These are phyloP conservation scores for Neurospora discreta DNA, from an alignment of 495 filamentous ascomycete genomes.

Conservation along the genomic window DNA sequence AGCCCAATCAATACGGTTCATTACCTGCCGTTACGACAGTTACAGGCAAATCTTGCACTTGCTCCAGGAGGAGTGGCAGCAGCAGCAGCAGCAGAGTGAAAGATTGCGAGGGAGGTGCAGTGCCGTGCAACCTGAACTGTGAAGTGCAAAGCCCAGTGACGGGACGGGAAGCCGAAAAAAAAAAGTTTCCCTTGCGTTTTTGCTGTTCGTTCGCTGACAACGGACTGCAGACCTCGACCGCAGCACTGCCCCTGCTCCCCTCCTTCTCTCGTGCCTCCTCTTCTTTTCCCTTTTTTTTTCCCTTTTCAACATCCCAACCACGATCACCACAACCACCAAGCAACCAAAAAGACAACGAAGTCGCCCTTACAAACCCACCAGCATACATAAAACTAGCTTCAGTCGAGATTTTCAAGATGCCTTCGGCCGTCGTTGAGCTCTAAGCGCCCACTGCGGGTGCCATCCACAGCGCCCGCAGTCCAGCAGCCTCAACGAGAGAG, in stretches of 20 bases:
- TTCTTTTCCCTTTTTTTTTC: conserved; percentile 12
- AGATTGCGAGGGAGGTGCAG: not conserved
- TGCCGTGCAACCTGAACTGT: not conserved
- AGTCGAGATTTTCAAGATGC: conserved; percentile 69
- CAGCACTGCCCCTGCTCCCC: conserved; percentile 6
- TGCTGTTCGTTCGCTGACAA: not conserved
- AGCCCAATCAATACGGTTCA: not conserved
- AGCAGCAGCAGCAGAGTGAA: not conserved
- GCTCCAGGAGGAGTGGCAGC: not conserved
- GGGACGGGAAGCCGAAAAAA: not conserved
- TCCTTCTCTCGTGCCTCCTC: not conserved
- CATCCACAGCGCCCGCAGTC: conserved; percentile 48
- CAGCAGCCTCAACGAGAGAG: conserved; percentile 74
- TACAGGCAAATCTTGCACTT: not conserved
- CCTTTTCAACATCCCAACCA: conserved; percentile 10
- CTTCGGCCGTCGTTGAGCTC: conserved; percentile 88
- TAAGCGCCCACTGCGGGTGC: conserved; percentile 79
- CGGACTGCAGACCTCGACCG: not conserved
- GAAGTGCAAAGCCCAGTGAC: too few species aligned
- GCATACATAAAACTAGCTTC: conserved; percentile 42
- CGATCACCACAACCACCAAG: conserved; percentile 4
- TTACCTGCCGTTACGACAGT: not conserved
- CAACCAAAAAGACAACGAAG: conserved; percentile 56
- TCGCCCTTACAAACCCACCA: conserved; percentile 39
- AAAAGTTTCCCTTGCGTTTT: not conserved